Conservation (phyloP, 2,329 filamentous ascomycete genomes). For the Talaromyces marneffei region DNA sequence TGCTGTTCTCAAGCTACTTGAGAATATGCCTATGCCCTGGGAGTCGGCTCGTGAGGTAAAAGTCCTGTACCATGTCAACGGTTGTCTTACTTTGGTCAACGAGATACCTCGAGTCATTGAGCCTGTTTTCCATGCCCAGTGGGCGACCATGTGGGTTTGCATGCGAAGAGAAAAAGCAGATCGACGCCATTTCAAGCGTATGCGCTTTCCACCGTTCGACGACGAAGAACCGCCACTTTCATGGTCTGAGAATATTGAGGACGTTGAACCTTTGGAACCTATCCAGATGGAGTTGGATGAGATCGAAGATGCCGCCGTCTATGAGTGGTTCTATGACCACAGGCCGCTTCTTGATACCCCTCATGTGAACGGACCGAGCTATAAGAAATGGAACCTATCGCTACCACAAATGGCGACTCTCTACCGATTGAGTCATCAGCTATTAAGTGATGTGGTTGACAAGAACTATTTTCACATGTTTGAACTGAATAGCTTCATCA, state of each 20-base stretch:
- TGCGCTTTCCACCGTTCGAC: constrained; percentile 97
- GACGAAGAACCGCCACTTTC: constrained; percentile 96
- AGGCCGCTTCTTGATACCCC: constrained; percentile 81
- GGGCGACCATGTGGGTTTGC: constrained; percentile 98
- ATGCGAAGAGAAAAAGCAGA: constrained; percentile 99
- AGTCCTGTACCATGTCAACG: constrained; percentile 96
- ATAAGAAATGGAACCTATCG: constrained; percentile 90
- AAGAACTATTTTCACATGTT: constrained; percentile 99
- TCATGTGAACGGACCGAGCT: constrained; percentile 94
- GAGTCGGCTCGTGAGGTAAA: constrained; percentile 94
- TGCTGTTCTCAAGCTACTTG: constrained; percentile 89
- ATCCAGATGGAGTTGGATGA: constrained; percentile 99
- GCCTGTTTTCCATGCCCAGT: constrained; percentile 95
- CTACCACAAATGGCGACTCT: constrained; percentile 94
- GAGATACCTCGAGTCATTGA: constrained; percentile 95
- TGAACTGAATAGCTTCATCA: constrained; percentile 88
- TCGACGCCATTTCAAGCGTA: constrained; percentile 90
- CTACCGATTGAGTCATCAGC: constrained; percentile 82
- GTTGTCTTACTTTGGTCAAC: constrained; percentile 93
- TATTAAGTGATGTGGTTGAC: constrained; percentile 87
- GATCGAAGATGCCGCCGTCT: constrained; percentile 81
- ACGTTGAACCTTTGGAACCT: constrained; percentile 92
- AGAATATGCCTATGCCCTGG: constrained; percentile 99
- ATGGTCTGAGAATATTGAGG: constrained; percentile 98
- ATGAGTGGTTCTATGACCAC: constrained; percentile 97